Evolutionary conservation across 257 asterid species (phyloP), one percentile per base, ranked within the genome.

Genomic region (Ehretia macrophylla): DNA sequence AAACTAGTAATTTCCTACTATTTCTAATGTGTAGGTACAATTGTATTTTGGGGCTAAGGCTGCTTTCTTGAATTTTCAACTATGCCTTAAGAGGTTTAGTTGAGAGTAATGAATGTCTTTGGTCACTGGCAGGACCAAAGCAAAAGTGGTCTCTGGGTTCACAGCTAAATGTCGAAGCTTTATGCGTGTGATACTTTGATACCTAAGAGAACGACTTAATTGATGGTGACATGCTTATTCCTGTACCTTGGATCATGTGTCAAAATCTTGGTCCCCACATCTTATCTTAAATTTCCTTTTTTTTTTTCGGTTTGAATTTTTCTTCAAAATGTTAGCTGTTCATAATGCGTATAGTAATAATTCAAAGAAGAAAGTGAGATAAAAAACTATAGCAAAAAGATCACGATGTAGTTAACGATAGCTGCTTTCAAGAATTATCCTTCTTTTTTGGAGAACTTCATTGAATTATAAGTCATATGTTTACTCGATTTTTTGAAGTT

Each of bases 161-260:
- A 63, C 69, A 62, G 50, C 60, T 56, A 39, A 57, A 38, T 38
- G 50, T 47, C 23, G 3, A 56, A 27, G 51, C 57, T 46, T 66
- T 11, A 20, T 6, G 38, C 40, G 51, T 40, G 61, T 52, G 66
- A 32, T 52, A 14, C 0, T 4, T 51, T 23, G 20, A 14, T 42
- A 59, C 69, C 50, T 40, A 66, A 67, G n/a, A 55, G 80, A 79
- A 67, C 21, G 62, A 67, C 73, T 35, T 75, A 71, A 51, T 68
- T 72, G 67, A 59, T 68, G 75, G 79, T n/a, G n/a, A n/a, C n/a
- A n/a, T n/a, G 75, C 75, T 67, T 76, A 72, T 70, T 70, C 86
- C 87, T 78, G 70, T 49, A 60, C 84, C 90, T 88, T 77, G 95
- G 93, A 81, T 88, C 96, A 80, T 76, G 95, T 83, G 95, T 83